A percentile compares a stretch with the other conserved stretches of the same genome.
phyloP scores from a whole-genome alignment of 1,284 basidiomycete species.

The Cutaneotrichosporon dermatis region DNA sequence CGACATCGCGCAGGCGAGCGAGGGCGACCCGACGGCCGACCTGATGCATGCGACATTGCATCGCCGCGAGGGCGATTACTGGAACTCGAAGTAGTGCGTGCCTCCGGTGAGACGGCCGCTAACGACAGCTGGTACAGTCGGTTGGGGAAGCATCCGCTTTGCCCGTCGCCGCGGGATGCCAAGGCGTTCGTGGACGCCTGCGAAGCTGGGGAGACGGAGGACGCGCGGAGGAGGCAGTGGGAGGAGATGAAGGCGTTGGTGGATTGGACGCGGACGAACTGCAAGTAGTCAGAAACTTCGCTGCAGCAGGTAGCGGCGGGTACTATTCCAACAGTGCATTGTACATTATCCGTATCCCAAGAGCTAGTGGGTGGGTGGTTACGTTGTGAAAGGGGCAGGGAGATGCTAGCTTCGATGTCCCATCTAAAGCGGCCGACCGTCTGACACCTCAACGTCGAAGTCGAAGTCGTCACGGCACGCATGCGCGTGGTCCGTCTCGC shows the following conservation, averaged over 20 bases:
- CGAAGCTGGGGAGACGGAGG: conserved; percentile 23
- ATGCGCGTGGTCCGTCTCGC: neutral
- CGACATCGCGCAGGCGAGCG: conserved; percentile 38
- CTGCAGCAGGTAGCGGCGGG: too few relatives aligned
- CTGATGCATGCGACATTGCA: conserved; percentile 47
- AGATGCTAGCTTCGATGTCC: too few relatives aligned
- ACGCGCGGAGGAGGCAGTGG: conserved; percentile 38
- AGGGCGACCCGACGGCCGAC: conserved; percentile 42
- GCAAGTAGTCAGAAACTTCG: too few relatives aligned
- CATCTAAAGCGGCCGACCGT: conserved; percentile 2
- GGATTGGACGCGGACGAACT: conserved; percentile 38
- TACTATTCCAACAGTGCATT: neutral
- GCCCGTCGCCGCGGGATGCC: conserved; percentile 23
- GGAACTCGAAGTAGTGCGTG: conserved; percentile 48
- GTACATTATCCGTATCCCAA: neutral
- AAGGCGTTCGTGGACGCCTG: conserved; percentile 45
- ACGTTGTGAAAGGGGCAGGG: too few relatives aligned
- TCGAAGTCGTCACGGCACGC: conserved; percentile 4
- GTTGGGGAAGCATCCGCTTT: conserved; percentile 33
- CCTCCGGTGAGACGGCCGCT: too few relatives aligned
- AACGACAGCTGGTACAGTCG: conserved; percentile 44
- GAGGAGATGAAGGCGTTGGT: conserved; percentile 41
- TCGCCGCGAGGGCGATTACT: conserved; percentile 47
- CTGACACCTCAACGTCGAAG: conserved; percentile 1
- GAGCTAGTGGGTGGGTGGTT: too few relatives aligned